These are phyloP conservation scores for Athelia psychrophila DNA, from an alignment of 1,284 basidiomycete species.

Conservation along the genomic window DNA sequence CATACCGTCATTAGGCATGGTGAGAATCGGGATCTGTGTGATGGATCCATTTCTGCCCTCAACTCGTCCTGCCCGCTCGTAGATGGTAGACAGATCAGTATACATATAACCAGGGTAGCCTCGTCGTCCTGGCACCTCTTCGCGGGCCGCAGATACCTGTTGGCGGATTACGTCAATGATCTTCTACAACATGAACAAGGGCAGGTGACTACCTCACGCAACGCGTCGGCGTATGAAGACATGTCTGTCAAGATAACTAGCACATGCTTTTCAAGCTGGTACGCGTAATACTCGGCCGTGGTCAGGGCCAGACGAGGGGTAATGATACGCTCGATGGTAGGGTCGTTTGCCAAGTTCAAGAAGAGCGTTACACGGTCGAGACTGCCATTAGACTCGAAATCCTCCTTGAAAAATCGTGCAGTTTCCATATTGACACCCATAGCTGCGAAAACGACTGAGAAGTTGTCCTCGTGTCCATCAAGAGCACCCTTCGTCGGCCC, in stretches of 20 bases:
- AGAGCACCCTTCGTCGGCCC: slow-evolving; percentile 94
- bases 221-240: slow-evolving; percentile 96
- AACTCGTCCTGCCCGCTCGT: slow-evolving; percentile 98
- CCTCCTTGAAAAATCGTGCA: slow-evolving; percentile 99
- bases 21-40: slow-evolving; percentile 99
- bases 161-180: slow-evolving; percentile 12
- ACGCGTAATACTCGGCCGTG: slow-evolving; percentile 99
- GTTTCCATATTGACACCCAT: slow-evolving; percentile 99
- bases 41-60: slow-evolving; percentile 98
- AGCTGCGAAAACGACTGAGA: slow-evolving; percentile 98
- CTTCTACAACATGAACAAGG: slow-evolving; percentile 4
- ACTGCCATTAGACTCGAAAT: slow-evolving; percentile 99
- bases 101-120: slow-evolving; percentile 99
- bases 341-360: slow-evolving; percentile 99
- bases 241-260: slow-evolving; percentile 99
- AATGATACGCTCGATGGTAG: slow-evolving; percentile 99
- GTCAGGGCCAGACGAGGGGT: slow-evolving; percentile 98
- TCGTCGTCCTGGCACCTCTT: slow-evolving; percentile 99
- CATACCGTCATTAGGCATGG: slow-evolving; percentile 98
- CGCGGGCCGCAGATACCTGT: slow-evolving; percentile 95
- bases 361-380: slow-evolving; percentile 98
- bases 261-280: slow-evolving; percentile 99
- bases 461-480: slow-evolving; percentile 99
- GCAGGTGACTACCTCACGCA: slow-evolving; percentile 74
- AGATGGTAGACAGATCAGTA: slow-evolving; percentile 97